A percentile compares a stretch with the other conserved stretches of the same genome.
These are phyloP conservation scores for Paramecium octaurelia DNA, from an alignment of 73 alveolate species.

Conservation along the genomic window DNA sequence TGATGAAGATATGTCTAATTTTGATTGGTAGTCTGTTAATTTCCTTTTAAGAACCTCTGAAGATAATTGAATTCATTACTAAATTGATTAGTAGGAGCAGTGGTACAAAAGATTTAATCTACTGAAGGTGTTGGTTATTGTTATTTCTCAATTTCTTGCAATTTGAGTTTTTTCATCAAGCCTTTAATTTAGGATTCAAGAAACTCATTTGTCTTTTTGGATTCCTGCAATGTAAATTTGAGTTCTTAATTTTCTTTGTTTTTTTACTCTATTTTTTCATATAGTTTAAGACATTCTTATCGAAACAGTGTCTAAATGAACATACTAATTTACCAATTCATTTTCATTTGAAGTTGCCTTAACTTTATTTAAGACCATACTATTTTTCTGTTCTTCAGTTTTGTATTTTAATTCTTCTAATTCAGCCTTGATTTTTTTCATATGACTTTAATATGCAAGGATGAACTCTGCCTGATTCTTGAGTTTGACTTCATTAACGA, in stretches of 20 bases:
- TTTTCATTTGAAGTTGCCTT: not conserved
- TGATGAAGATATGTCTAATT: not conserved
- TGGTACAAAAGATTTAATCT: slow-evolving; percentile 39
- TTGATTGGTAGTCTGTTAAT: not conserved
- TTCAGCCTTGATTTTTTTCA: slow-evolving; percentile 40
- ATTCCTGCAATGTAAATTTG: not conserved
- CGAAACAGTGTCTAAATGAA: not conserved
- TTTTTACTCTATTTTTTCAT: slow-evolving; percentile 24
- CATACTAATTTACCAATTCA: not conserved
- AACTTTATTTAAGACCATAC: not conserved
- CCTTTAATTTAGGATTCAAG: slow-evolving; percentile 6
- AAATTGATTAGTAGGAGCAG: not conserved
- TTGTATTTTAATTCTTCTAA: not conserved
- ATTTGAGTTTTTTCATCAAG: slow-evolving; percentile 1
- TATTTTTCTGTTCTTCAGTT: not conserved
- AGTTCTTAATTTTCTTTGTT: slow-evolving; percentile 2
- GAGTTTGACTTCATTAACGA: not conserved
- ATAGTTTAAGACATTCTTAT: slow-evolving; percentile 8
- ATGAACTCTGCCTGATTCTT: slow-evolving; percentile 44
- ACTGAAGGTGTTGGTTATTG: not conserved
- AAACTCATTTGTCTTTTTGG: not conserved
- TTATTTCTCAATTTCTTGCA: not conserved
- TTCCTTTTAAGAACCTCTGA: not conserved
- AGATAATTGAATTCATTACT: not conserved
- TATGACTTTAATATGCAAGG: slow-evolving; percentile 42